Base-by-base conservation (phyloP, 371 early-diverging fungal genomes). In the Conidiobolus incongruus region DNA sequence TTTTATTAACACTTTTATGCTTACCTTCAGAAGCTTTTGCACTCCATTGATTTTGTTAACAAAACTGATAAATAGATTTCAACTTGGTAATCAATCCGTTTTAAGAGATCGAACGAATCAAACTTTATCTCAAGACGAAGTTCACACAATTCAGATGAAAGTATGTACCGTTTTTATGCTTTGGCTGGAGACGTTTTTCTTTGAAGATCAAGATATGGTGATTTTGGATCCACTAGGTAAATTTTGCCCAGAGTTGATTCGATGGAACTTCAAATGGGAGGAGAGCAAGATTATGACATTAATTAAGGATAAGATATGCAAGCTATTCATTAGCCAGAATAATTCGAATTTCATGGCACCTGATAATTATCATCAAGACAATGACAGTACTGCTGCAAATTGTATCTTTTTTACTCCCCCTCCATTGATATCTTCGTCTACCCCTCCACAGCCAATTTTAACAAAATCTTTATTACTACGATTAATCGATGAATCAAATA, bases 11-110 rank as follows among this genome's bases (percentile, higher is more conserved):
- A 77, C 77, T 1, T 90, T 93, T 55, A 53, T 93, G 55, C 63
- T 93, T 51, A 86, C 86, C 4, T 90, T 84, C 57, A 76, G 79
- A 37, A 73, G 77, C 30, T 90, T 90, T 52, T 63, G 70, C 20
- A 68, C 73, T 0, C 66, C 86, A 0, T 56, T 55, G 7, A 68
- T 81, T 47, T 50, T 90, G 26, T 69, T 88, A 44, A 53, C 65
- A 24, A 57, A 61, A 19, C 54, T 92, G 21, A 66, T 79, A 43
- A 51, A 50, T 8, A 70, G 90, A 38, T 88, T 73, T 50, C 52
- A 62, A 26, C 59, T 88, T 24, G 51, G 58, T 11, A 75, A 86
- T 1, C 87, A 91, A 0, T 53, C 52, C 12, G 73, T 70, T 7
- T 49, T 93, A 42, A 26, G 26, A 26, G 26, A 26, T 8, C 41